phyloP scores from a whole-genome alignment of 345 rosid species.

The Diplotaxis tenuifolia region DNA sequence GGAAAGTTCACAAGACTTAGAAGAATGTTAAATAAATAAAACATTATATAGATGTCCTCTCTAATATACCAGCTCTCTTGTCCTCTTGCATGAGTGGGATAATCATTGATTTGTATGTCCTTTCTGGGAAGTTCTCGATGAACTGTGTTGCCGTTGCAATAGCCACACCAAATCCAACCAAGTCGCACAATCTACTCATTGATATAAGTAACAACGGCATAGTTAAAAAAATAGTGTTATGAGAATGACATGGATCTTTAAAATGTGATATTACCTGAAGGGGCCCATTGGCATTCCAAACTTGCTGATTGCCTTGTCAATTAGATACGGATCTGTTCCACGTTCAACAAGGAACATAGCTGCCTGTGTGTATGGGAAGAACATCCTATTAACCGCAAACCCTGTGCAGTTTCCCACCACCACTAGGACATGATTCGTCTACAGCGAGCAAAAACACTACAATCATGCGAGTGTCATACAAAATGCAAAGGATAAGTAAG shows the following conservation, averaged over 20 bases:
- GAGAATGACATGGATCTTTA: constrained; percentile 3
- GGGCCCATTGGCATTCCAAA: constrained; percentile 99
- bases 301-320: constrained; percentile 71
- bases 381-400: constrained; percentile 96
- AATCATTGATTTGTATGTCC: constrained; percentile 83
- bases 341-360: constrained; percentile 78
- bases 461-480: constrained; percentile 10
- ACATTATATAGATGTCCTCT: background rate
- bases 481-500: constrained; percentile 3
- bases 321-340: constrained; percentile 73
- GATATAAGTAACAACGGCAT: background rate
- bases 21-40: background rate
- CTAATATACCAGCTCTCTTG: constrained; percentile 68
- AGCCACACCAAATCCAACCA: constrained; percentile 93
- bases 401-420: constrained; percentile 99
- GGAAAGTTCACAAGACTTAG: constrained; percentile 14
- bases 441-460: background rate
- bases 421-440: constrained; percentile 44
- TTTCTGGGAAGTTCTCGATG: constrained; percentile 76
- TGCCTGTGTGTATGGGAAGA: constrained; percentile 89
- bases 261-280: constrained; percentile 54
- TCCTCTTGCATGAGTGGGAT: constrained; percentile 91
- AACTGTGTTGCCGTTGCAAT: constrained; percentile 78
- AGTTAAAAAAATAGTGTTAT: background rate
- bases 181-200: constrained; percentile 64